Evolutionary conservation across 1,139 yeast genomes (phyloP), one percentile per base, ranked within the genome.

Genomic region (Taphrina deformans): DNA sequence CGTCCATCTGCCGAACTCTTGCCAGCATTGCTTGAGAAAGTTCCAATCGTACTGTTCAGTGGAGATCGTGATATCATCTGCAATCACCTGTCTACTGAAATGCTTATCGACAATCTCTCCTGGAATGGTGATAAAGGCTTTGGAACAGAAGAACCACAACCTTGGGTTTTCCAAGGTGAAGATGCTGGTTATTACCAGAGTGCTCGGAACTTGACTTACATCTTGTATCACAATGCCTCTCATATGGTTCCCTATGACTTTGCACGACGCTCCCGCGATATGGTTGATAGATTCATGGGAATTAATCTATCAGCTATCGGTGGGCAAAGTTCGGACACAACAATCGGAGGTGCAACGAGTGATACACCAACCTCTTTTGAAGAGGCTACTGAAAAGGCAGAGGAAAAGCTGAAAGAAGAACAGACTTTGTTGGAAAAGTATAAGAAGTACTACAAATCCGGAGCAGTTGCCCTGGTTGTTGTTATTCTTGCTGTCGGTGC

Each of bases 171-270:
- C 45, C 67, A 72, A n/a, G 74, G 72, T 7, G 62, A 68, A 3
- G 67, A 68, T 1, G 74, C 71, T 1, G 81, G 80, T 12, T 59
- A 67, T 18, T 71, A 73, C 40, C 75, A 72, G 51, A 65, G 70
- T 9, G 92, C 85, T 65, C 81, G 91, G 69, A 89, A 89, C 72
- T 79, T 93, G 71, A 88, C 97, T 0, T 88, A 87, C 74, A 83
- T 89, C 31, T 84, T 85, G 69, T 84, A 92, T 1, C 84, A 78
- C 73, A 84, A 89, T 71, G 84, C 96, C 0, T 87, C 96, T 3
- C 99, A 93, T 74, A 93, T 93, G 99, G 96, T 92, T 24, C 96
- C 99, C 0, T 88, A 84, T 71, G 98, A 93, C 73, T 76, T 83
- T 64, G 89, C 96, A 0, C 84, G 81, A 55, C 79, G 83, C 35